These are phyloP conservation scores for Carex parvula DNA, from an alignment of 176 grass and related monocot species.

Conservation along the genomic window DNA sequence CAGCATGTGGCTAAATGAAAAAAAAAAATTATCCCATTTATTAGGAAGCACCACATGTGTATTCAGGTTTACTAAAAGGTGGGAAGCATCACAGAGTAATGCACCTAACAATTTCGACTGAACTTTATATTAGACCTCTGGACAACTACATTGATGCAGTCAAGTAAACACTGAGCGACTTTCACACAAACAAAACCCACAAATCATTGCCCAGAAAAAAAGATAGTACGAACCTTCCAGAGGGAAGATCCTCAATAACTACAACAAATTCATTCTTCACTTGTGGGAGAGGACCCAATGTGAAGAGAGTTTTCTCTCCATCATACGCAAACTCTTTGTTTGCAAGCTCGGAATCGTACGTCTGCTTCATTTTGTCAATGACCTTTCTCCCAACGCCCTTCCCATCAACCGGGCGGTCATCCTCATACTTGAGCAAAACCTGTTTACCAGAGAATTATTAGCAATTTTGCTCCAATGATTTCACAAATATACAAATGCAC, in stretches of 20 bases:
- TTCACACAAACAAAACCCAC: not conserved
- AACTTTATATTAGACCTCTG: no score
- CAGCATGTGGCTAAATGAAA: not conserved
- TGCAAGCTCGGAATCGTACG: conserved; percentile 49
- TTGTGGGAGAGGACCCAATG: conserved; percentile 67
- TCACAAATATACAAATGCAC: not conserved
- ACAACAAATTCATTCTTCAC: conserved; percentile 67
- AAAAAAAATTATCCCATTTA: not conserved
- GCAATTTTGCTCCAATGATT: conserved; percentile 1
- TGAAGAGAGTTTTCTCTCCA: conserved; percentile 85
- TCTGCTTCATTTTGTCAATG: conserved; percentile 72
- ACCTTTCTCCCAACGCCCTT: conserved; percentile 67
- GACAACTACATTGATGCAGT: no score
- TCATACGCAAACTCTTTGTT: conserved; percentile 90
- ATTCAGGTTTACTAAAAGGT: no score
- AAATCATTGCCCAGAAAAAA: not conserved
- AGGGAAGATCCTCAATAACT: conserved; percentile 59
- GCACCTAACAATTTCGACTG: no score
- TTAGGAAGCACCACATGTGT: not conserved
- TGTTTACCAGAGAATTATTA: conserved; percentile 16
- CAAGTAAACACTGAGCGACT: not conserved
- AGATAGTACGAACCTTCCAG: conserved; percentile 39
- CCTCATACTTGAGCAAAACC: conserved; percentile 84
- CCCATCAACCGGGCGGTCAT: conserved; percentile 71
- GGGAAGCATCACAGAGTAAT: no score